Evolutionary conservation across 2,329 filamentous ascomycete genomes (phyloP), one percentile per base, ranked within the genome.

Genomic region (Colletotrichum limetticola): DNA sequence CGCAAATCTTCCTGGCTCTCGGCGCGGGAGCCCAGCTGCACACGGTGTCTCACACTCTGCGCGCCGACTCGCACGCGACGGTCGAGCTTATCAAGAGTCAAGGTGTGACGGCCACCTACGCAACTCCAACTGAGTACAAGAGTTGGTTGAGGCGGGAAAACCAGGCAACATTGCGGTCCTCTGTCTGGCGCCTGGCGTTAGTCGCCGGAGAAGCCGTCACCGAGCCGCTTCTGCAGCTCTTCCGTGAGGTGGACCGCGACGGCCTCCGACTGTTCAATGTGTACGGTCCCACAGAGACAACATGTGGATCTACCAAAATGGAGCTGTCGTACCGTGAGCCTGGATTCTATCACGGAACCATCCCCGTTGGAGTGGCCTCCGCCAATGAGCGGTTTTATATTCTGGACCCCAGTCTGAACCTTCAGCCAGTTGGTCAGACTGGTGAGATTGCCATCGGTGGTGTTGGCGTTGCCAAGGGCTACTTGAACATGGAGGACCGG

Each of bases 371-470:
- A 11, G 64, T 61, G 52, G 69, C 77, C 3, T 65, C 78, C 2
- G 76, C 78, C 1, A 82, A 83, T 74, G 79, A 81, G 4, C 78
- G 82, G 1, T 75, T 84, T 2, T 86, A 85, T 71, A 82, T 88
- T 19, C 77, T 87, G 1, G 82, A 86, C 73, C 68, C 76, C 11
- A 68, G 79, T 2, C 71, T 77, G 49, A 71, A 80, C 22, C 78
- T 82, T 1, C 78, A 85, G 7, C 83, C 86, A 0, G 62, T 79
- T 5, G 86, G 86, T 0, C 72, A 81, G 35, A 35, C 72, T 8
- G 81, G 81, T 4, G 80, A 82, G 75, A 74, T 82, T 56, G 80
- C 76, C 42, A 79, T 82, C 46, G 80, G 78, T 32, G 80, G 80
- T 7, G 76, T 74, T 8, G 77, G 80, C 4, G 74, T 81, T 32